phyloP scores from a whole-genome alignment of 768 basidiomycete species.

The Phlebiopsis flavidoalba region DNA sequence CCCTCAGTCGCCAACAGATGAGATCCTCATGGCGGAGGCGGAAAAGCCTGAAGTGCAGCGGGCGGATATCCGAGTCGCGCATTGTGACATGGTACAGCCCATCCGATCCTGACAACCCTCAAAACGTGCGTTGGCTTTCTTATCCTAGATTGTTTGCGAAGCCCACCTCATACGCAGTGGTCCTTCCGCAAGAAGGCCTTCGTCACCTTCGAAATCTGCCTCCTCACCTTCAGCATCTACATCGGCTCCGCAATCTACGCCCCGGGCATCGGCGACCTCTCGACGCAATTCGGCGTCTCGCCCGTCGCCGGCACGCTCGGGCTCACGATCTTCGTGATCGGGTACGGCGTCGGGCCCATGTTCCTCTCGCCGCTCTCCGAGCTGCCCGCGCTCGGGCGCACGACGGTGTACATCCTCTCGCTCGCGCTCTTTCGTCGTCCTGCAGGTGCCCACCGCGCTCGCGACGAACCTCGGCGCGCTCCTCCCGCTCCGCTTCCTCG shows the following conservation, averaged over 20 bases:
- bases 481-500: slow-evolving; percentile 30
- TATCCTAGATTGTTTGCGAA: background rate
- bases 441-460: slow-evolving; percentile 30
- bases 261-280: slow-evolving; percentile 23
- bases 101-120: slow-evolving; percentile 25
- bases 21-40: background rate
- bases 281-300: slow-evolving; percentile 25
- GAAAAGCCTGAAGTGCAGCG: background rate
- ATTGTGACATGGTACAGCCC: slow-evolving; percentile 25
- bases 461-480: slow-evolving; percentile 27
- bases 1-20: background rate
- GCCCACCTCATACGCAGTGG: slow-evolving; percentile 18
- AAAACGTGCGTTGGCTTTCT: slow-evolving; percentile 10
- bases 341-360: slow-evolving; percentile 19
- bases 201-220: slow-evolving; percentile 28
- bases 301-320: slow-evolving; percentile 27
- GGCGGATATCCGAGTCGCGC: background rate
- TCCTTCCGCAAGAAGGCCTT: slow-evolving; percentile 24
- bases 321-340: slow-evolving; percentile 23
- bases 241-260: slow-evolving; percentile 32
- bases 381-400: slow-evolving; percentile 28
- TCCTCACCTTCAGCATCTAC: slow-evolving; percentile 30
- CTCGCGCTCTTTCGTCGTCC: slow-evolving; percentile 27
- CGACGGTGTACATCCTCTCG: slow-evolving; percentile 28
- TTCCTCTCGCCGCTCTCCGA: slow-evolving; percentile 26